Evolutionary conservation across 805 yeast genomes (phyloP), one percentile per base, ranked within the genome.

Genomic region (Aciculoconidium aculeatum): DNA sequence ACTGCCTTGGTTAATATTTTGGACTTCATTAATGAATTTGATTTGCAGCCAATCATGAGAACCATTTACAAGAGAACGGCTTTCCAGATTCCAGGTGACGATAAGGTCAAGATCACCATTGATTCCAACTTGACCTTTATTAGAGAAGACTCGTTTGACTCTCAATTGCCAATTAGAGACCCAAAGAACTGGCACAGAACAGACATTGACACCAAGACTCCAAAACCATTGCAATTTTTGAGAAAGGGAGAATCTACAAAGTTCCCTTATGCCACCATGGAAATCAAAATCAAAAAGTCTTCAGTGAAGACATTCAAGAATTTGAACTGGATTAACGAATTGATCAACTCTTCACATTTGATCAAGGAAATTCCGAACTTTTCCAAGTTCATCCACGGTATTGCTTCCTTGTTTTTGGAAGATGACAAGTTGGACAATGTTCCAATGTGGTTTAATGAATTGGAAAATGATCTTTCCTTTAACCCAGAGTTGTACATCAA

Each of bases 41-140:
- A 75, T 36, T 67, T 90, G 40, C 83, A 85, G 57, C 98, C 98
- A 9, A 75, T 84, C 21, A 60, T 92, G 52, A 77, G 97, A 61
- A 74, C 96, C 7, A 74, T 80, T 20, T 86, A 84, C 61, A 83
- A 86, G 23, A 73, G 97, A 56, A 84, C 95, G 5, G 97, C 97
- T 3, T 90, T 92, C 67, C 96, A 90, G 66, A 90, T 90, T 45
- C 98, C 98, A 3, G 96, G 96, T 35, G 97, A 92, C 53, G 94
- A 88, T 53, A 75, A 90, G 49, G 80, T 88, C 21, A 77, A 97
- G 53, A 78, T 92, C 37, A 79, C 84, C 24, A 84, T 90, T 40
- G 97, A 90, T 58, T 80, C 94, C 10, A 92, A 92, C 53, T 75
- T 92, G 33, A 51, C 79, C 30, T 88, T 84, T 51, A 79, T 90